These are phyloP conservation scores for Vigna trinervia DNA, from an alignment of 306 rosid genomes.

Conservation along the genomic window DNA sequence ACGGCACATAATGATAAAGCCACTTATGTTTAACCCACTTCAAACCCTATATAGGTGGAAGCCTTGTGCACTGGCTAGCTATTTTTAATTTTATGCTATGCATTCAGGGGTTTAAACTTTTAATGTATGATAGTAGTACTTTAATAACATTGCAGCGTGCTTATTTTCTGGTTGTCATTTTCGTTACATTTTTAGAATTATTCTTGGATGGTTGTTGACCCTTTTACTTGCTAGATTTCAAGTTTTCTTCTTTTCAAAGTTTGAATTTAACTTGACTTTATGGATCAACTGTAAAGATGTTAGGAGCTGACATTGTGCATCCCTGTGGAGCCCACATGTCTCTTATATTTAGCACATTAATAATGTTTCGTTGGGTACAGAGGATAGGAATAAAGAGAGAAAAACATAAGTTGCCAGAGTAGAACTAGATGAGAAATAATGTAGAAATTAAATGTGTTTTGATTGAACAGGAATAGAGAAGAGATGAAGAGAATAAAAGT, in stretches of 20 bases:
- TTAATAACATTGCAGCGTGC: conserved; percentile 1
- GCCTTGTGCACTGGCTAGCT: conserved; percentile 1
- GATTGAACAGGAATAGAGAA: too few relatives aligned
- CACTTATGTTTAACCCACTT: background rate
- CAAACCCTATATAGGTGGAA: conserved; percentile 9
- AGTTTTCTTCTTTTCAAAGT: conserved; percentile 17
- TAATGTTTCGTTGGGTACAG: background rate
- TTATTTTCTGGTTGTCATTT: conserved; percentile 11
- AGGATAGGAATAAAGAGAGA: too few relatives aligned
- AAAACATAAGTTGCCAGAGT: too few relatives aligned
- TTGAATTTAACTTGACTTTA: background rate
- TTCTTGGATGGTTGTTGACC: conserved; percentile 11
- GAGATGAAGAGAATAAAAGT: too few relatives aligned
- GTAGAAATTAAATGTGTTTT: too few relatives aligned
- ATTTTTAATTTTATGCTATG: background rate
- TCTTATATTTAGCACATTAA: background rate
- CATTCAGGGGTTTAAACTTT: conserved; percentile 2
- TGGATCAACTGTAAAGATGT: background rate
- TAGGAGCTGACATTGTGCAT: background rate
- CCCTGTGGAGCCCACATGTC: background rate
- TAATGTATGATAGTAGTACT: background rate
- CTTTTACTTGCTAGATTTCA: conserved; percentile 4
- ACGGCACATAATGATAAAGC: background rate
- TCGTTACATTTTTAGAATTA: conserved; percentile 7
- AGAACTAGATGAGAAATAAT: too few relatives aligned